Evolutionary conservation across 106 monocot genomes (phyloP).

Genomic region (Iris macrosiphon): DNA sequence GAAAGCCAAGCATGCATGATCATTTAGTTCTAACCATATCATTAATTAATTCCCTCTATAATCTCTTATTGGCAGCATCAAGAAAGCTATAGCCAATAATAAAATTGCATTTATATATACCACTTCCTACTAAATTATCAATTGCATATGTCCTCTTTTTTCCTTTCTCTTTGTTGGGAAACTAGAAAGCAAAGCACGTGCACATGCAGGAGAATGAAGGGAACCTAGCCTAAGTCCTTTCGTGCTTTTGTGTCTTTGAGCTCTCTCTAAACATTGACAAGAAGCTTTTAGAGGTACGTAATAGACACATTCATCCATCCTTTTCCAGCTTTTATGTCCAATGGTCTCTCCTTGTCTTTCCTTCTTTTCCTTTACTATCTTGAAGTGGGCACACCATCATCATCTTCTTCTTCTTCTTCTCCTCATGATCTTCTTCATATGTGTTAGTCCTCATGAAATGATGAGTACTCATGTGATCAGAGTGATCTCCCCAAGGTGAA

Average conservation of each 20-base stretch:
- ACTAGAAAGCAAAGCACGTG: constrained; percentile 23
- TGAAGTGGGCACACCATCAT: not conserved
- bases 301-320: constrained; percentile 2
- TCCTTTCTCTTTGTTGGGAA: constrained; percentile 18
- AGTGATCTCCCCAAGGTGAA: constrained; percentile 70
- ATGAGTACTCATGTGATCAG: constrained; percentile 1
- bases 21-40: no score
- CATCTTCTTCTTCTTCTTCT: not conserved
- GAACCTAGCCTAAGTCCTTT: constrained; percentile 1
- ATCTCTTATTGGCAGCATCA: no score
- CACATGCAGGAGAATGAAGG: constrained; percentile 21
- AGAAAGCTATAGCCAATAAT: no score
- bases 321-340: constrained; percentile 16
- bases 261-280: constrained; percentile 10
- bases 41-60: no score
- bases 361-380: not conserved
- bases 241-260: not conserved
- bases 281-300: no score
- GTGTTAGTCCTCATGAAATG: not conserved
- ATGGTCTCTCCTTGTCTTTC: constrained; percentile 11
- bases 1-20: no score
- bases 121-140: no score
- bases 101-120: no score
- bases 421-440: not conserved
- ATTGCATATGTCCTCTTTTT: not conserved